phyloP scores from a whole-genome alignment of 2,329 filamentous ascomycete species.

The Arthrocladium fulminans region DNA sequence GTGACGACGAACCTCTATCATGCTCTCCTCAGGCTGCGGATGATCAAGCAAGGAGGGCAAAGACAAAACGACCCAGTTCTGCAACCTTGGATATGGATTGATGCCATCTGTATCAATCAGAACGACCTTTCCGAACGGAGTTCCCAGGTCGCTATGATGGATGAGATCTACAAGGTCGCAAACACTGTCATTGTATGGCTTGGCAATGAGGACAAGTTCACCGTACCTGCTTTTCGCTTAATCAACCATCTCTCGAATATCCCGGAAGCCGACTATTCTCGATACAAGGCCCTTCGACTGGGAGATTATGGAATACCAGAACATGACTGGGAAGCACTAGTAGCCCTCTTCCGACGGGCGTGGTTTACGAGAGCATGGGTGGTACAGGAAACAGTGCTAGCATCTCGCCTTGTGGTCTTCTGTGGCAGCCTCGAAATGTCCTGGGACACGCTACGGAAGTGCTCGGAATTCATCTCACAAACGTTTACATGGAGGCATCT shows the following conservation, averaged over 20 bases:
- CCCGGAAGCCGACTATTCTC: background rate
- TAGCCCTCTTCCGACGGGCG: background rate
- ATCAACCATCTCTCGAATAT: background rate
- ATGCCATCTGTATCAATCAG: slow-evolving; percentile 9
- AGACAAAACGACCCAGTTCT: no score
- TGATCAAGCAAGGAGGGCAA: no score
- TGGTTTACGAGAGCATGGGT: background rate
- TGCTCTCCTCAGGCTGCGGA: no score
- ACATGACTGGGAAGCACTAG: background rate
- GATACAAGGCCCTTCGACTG: background rate
- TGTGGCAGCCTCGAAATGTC: background rate
- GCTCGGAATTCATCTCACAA: no score
- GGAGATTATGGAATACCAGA: background rate
- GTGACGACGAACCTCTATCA: no score
- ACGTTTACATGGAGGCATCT: no score
- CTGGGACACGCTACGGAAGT: no score
- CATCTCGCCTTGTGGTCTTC: background rate
- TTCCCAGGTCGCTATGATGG: slow-evolving; percentile 12
- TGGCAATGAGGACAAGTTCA: background rate
- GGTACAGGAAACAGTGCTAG: background rate
- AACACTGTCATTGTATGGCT: background rate
- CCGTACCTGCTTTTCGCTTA: background rate
- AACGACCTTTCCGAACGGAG: slow-evolving; percentile 14
- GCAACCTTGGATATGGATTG: no score
- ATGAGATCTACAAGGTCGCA: slow-evolving; percentile 8